phyloP scores from a whole-genome alignment of 2,329 filamentous ascomycete genomes.

The Cladosporium sp. region DNA sequence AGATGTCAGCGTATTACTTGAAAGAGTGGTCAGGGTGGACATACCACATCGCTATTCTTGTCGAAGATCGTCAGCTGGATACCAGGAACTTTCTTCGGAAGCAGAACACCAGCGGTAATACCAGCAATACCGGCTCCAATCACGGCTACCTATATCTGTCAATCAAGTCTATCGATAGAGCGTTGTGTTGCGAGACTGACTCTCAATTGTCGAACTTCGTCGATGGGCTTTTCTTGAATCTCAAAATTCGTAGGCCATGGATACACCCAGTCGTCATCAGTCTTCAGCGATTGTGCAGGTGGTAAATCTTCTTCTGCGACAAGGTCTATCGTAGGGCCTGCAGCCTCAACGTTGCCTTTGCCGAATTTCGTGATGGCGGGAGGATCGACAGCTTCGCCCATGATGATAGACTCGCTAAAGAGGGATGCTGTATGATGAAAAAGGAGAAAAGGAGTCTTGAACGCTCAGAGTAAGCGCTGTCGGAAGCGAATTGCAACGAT shows the following conservation, averaged over 20 bases:
- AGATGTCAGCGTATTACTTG: neutral
- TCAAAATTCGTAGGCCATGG: conserved; percentile 28
- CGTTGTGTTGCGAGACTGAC: conserved; percentile 9
- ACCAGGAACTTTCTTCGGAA: conserved; percentile 65
- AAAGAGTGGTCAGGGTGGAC: conserved; percentile 29
- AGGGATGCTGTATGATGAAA: neutral
- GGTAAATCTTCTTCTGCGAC: conserved; percentile 4
- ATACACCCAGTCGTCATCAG: conserved; percentile 20
- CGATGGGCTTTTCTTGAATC: conserved; percentile 26
- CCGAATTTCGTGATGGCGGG: conserved; percentile 6
- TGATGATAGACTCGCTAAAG: neutral
- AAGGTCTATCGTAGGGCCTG: neutral
- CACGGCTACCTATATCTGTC: conserved; percentile 48
- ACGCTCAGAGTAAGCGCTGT: neutral
- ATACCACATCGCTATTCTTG: conserved; percentile 63
- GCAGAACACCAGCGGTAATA: conserved; percentile 59
- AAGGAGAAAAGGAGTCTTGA: neutral
- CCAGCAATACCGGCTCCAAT: conserved; percentile 63
- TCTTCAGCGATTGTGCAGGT: neutral
- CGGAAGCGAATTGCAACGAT: neutral
- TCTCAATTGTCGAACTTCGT: conserved; percentile 24
- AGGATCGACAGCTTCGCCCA: conserved; percentile 6
- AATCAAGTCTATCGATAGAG: neutral
- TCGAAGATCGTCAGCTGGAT: conserved; percentile 64
- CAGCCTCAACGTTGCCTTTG: neutral